These are phyloP conservation scores for Paramecium sonneborni DNA, from an alignment of 73 alveolate species.

Conservation along the genomic window DNA sequence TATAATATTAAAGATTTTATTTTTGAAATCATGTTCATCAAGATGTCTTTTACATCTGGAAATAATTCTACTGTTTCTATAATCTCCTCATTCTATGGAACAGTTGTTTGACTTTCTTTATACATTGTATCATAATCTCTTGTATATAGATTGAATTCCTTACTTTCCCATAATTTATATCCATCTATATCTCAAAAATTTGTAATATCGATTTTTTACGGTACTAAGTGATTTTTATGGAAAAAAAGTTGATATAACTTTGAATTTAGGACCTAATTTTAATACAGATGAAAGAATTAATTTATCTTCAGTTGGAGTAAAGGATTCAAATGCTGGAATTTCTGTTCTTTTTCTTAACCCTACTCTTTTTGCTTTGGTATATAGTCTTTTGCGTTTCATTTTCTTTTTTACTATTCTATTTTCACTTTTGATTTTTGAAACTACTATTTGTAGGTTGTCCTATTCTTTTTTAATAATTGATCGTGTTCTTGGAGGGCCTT, in stretches of 20 bases:
- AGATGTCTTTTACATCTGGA: neutral
- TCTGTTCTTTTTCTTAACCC: neutral
- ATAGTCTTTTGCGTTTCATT: neutral
- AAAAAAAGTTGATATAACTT: neutral
- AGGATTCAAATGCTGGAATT: neutral
- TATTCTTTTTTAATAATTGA: neutral
- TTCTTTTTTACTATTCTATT: neutral
- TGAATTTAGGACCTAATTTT: neutral
- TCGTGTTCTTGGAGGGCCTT: neutral
- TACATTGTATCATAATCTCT: neutral
- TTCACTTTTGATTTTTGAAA: neutral
- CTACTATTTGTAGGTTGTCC: neutral
- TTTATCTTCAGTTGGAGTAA: neutral
- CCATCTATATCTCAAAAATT: neutral
- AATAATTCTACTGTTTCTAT: neutral
- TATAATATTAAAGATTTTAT: neutral
- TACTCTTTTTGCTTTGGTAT: neutral
- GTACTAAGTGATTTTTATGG: neutral
- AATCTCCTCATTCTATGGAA: neutral
- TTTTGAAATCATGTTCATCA: neutral
- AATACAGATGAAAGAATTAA: slow-evolving; percentile 7
- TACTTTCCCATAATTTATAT: neutral
- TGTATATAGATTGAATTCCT: neutral
- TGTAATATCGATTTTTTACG: neutral
- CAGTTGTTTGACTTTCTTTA: neutral